Evolutionary conservation across 371 early-diverging fungal species (phyloP).

Genomic region (Dinochytrium kinnereticum): DNA sequence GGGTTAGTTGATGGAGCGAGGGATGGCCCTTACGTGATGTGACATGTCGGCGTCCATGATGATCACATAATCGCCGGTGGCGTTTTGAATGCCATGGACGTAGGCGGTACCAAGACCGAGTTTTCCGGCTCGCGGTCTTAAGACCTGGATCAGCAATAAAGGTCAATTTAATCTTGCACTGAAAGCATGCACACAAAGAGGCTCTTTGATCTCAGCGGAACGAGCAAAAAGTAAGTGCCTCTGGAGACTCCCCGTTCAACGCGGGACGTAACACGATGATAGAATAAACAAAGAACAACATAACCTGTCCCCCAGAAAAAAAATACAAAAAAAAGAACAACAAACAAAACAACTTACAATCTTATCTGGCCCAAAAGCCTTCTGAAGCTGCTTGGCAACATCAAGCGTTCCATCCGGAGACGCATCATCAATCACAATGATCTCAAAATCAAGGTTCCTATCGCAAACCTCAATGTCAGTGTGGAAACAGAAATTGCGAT

Average conservation of each 20-base stretch:
- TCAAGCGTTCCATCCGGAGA: constrained; percentile 99
- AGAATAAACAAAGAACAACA: too few species aligned
- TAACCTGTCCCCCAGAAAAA: too few species aligned
- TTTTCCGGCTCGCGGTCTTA: constrained; percentile 94
- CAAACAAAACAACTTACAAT: constrained; percentile 67
- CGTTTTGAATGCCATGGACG: constrained; percentile 92
- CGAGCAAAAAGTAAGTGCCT: background rate
- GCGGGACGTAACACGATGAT: too few species aligned
- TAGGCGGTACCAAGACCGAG: constrained; percentile 96
- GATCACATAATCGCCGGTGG: constrained; percentile 93
- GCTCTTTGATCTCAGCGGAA: background rate
- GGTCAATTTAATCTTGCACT: too few species aligned
- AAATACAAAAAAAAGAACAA: background rate
- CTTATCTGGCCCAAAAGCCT: constrained; percentile 82
- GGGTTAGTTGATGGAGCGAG: background rate
- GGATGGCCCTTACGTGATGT: constrained; percentile 76
- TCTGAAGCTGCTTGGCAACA: constrained; percentile 86
- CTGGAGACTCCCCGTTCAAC: too few species aligned
- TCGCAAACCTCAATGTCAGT: too few species aligned
- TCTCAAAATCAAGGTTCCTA: constrained; percentile 84
- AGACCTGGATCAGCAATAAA: too few species aligned
- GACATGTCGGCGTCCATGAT: constrained; percentile 99
- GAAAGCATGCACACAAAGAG: too few species aligned
- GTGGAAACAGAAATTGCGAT: too few species aligned
- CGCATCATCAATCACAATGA: constrained; percentile 98